Evolutionary conservation across 202 grass and related monocot species (phyloP).

Genomic region (Brachypodium distachyon): DNA sequence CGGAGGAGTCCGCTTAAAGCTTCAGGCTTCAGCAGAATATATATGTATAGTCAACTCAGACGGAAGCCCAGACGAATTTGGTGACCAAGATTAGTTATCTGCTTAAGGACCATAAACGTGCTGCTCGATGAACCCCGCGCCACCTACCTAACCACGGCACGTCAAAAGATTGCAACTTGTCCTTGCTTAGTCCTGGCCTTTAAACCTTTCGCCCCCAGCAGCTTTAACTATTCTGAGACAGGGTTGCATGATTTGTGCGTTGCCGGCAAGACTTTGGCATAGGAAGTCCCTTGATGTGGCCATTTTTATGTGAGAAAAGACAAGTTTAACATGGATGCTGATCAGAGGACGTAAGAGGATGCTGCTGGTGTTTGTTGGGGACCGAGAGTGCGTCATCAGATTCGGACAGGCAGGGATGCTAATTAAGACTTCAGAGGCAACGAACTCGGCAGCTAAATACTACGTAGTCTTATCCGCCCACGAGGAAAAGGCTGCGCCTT

Average conservation of each 20-base stretch:
- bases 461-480: not conserved
- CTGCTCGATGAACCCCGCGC: not conserved
- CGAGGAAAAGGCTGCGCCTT: not conserved
- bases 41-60: slow-evolving; percentile 14
- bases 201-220: not conserved
- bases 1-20: slow-evolving; percentile 16
- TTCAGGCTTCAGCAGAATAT: slow-evolving; percentile 17
- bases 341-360: not conserved
- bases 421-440: not conserved
- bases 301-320: not conserved
- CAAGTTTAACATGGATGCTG: not conserved
- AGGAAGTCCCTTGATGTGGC: not conserved
- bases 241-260: not conserved
- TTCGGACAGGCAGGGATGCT: not conserved
- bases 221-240: not conserved
- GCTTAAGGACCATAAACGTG: not conserved
- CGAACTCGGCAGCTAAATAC: not conserved
- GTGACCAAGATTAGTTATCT: not conserved
- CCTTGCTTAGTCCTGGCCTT: not conserved
- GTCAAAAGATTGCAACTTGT: not conserved
- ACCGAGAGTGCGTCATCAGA: not conserved
- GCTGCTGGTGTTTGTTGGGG: not conserved
- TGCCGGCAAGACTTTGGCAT: not conserved
- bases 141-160: not conserved
- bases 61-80: not conserved